These are phyloP conservation scores for Kalanchoe fedtschenkoi DNA, from an alignment of 164 flowering plant genomes.

Conservation along the genomic window DNA sequence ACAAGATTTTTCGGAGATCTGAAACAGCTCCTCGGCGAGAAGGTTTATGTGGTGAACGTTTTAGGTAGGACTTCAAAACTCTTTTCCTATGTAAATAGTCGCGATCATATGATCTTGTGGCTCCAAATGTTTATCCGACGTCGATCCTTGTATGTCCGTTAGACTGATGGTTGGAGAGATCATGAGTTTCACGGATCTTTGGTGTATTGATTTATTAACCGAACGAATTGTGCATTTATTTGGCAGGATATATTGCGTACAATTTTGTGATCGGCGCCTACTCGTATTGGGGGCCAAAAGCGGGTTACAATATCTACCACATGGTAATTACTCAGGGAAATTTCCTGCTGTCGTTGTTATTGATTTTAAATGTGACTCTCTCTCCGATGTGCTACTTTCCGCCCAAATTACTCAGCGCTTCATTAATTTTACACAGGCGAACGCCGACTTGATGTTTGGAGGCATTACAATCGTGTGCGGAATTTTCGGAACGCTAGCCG, in stretches of 20 bases:
- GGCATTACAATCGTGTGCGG: constrained; percentile 79
- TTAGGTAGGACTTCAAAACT: constrained; percentile 41
- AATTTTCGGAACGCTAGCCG: constrained; percentile 70
- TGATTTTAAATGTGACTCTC: background rate
- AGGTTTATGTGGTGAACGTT: constrained; percentile 75
- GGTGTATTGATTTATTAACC: background rate
- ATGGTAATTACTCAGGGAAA: constrained; percentile 46
- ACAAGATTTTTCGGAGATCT: constrained; percentile 52
- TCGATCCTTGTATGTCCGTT: no score
- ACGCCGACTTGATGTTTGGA: constrained; percentile 82
- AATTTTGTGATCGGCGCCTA: constrained; percentile 96
- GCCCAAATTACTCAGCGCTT: no score
- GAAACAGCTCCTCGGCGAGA: constrained; percentile 53
- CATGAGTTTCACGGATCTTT: background rate
- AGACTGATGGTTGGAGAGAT: background rate
- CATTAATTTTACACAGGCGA: constrained; percentile 26
- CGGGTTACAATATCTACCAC: constrained; percentile 80
- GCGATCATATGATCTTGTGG: no score
- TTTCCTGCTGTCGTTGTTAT: background rate
- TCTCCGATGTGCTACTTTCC: background rate
- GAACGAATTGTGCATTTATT: background rate
- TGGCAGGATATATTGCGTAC: constrained; percentile 71
- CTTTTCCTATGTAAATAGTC: no score
- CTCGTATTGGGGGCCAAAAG: constrained; percentile 99
- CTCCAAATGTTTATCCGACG: no score